Percentiles rank a stretch among this genome's conserved stretches.
Evolutionary conservation across 2,329 filamentous ascomycete genomes (phyloP).

Genomic region (Trichoderma simmonsii): DNA sequence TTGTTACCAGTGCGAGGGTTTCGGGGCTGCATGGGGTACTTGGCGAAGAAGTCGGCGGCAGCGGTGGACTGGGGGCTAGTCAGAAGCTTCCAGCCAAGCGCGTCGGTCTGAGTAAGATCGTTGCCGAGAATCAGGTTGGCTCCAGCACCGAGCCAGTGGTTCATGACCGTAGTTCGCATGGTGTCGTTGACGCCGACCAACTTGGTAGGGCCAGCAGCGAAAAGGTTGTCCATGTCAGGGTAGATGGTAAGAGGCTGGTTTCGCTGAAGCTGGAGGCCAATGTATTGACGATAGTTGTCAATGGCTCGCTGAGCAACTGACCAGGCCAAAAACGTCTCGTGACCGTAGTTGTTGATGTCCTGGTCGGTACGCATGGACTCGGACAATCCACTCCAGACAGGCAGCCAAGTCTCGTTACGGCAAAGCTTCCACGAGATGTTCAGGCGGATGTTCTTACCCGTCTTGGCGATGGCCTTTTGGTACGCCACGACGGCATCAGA

Average conservation of each 20-base stretch:
- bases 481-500: conserved; percentile 14
- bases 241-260: conserved; percentile 11
- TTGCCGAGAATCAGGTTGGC: conserved; percentile 11
- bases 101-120: conserved; percentile 11
- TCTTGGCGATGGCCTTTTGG: conserved; percentile 15
- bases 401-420: conserved; percentile 20
- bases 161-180: conserved; percentile 8
- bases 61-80: conserved; percentile 8
- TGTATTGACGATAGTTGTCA: conserved; percentile 19
- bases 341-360: conserved; percentile 19
- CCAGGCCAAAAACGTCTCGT: conserved; percentile 16
- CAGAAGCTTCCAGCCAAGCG: conserved; percentile 10
- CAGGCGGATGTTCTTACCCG: conserved; percentile 14
- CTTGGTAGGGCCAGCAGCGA: conserved; percentile 4
- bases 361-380: conserved; percentile 19
- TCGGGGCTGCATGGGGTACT: conserved; percentile 20
- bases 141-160: conserved; percentile 10
- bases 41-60: conserved; percentile 18
- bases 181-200: conserved; percentile 10
- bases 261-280: conserved; percentile 18
- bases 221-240: conserved; percentile 10
- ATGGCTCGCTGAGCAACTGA: conserved; percentile 18
- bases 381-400: conserved; percentile 15
- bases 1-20: conserved; percentile 19
- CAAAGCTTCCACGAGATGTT: conserved; percentile 20